A percentile compares a stretch with the other conserved stretches of the same genome.
Evolutionary conservation across 345 rosid species (phyloP).

Genomic region (Xanthoceras sorbifolium): DNA sequence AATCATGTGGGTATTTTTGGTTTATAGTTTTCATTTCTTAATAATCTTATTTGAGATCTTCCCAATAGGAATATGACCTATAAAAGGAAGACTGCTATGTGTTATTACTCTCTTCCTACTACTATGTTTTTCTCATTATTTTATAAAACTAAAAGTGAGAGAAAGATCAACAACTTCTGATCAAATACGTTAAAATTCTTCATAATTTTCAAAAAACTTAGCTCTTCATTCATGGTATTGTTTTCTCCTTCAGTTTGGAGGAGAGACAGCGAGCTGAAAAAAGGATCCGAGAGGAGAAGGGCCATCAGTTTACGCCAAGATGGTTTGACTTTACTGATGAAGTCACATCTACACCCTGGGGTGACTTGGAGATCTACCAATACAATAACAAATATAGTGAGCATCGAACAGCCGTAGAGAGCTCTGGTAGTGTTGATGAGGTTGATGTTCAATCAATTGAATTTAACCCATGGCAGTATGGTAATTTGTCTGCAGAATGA

Average conservation of each 20-base stretch:
- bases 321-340: constrained; percentile 74
- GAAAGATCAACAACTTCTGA: too few relatives aligned
- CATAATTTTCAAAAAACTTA: too few relatives aligned
- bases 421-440: constrained; percentile 36
- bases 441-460: constrained; percentile 45
- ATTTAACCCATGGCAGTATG: constrained; percentile 81
- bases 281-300: constrained; percentile 60
- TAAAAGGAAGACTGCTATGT: too few relatives aligned
- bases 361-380: constrained; percentile 64
- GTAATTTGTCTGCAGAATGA: constrained; percentile 58
- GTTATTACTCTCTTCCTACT: too few relatives aligned
- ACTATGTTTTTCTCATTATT: too few relatives aligned
- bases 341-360: constrained; percentile 67
- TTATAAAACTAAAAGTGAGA: too few relatives aligned
- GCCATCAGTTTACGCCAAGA: constrained; percentile 57
- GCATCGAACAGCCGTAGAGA: constrained; percentile 47
- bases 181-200: too few relatives aligned
- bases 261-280: constrained; percentile 80
- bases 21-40: neutral
- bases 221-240: neutral
- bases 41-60: neutral
- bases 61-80: too few relatives aligned
- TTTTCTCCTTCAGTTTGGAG: constrained; percentile 50
- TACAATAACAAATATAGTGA: constrained; percentile 66
- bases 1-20: neutral